Evolutionary conservation across 2,329 filamentous ascomycete genomes (phyloP).

Genomic region (Fusarium equiseti): DNA sequence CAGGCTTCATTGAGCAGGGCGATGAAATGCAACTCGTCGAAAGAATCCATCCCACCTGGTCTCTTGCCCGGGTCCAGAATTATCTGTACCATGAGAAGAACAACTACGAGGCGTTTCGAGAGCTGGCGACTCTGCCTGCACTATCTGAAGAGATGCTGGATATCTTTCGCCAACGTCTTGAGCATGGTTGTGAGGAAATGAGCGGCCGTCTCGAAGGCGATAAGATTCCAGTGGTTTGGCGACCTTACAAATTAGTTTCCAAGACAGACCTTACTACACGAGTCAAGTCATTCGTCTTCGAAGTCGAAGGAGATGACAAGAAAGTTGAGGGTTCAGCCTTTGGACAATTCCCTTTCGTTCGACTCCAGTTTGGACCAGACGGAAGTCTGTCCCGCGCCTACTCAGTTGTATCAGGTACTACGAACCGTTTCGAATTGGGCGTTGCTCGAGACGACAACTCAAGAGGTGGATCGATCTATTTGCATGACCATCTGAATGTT

Average conservation of each 20-base stretch:
- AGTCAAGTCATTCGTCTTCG: conserved; percentile 24
- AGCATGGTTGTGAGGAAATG: conserved; percentile 27
- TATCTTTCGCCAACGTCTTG: conserved; percentile 13
- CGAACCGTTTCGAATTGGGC: conserved; percentile 7
- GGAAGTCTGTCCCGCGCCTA: conserved; percentile 21
- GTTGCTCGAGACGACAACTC: conserved; percentile 22
- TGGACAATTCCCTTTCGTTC: conserved; percentile 17
- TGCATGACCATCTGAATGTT: conserved; percentile 4
- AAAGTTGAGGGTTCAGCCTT: background rate
- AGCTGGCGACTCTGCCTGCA: conserved; percentile 3
- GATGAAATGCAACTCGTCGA: conserved; percentile 16
- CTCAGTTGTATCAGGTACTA: conserved; percentile 25
- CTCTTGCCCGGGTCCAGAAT: conserved; percentile 19
- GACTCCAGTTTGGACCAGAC: conserved; percentile 17
- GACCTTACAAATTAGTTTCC: conserved; percentile 17
- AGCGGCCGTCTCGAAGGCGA: conserved; percentile 25
- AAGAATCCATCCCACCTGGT: conserved; percentile 26
- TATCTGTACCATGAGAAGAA: conserved; percentile 31
- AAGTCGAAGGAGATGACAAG: background rate
- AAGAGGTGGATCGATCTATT: conserved; percentile 23
- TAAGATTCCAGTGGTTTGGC: conserved; percentile 13
- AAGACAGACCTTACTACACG: conserved; percentile 10
- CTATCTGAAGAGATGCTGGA: conserved; percentile 24
- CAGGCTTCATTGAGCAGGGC: conserved; percentile 14
- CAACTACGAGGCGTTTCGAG: conserved; percentile 5